phyloP scores from a whole-genome alignment of 441 rosid species.

The Euphorbia corollata region DNA sequence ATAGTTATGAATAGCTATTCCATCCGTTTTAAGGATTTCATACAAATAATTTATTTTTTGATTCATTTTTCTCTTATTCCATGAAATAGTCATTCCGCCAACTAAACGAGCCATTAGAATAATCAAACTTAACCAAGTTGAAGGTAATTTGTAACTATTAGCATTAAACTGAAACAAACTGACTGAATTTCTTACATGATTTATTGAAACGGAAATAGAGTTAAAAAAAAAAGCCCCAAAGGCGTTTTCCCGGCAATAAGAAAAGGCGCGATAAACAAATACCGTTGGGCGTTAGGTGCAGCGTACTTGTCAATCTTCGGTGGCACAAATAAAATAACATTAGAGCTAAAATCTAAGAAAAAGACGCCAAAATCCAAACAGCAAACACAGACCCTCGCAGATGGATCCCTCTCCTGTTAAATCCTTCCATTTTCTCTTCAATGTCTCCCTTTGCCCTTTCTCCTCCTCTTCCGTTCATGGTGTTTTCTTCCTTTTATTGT shows the following conservation, averaged over 20 bases:
- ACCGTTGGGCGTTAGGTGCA: constrained; percentile 18
- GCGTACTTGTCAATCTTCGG: constrained; percentile 23
- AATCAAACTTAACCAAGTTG: too few relatives aligned
- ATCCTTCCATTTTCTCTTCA: constrained; percentile 7
- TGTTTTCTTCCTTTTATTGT: constrained; percentile 22
- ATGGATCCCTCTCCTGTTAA: background rate
- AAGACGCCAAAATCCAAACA: constrained; percentile 14
- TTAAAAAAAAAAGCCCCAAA: background rate
- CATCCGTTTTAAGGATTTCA: too few relatives aligned
- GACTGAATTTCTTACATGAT: too few relatives aligned
- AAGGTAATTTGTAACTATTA: too few relatives aligned
- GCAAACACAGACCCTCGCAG: background rate
- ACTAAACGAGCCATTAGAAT: too few relatives aligned
- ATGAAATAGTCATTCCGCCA: too few relatives aligned
- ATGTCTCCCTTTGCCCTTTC: constrained; percentile 33
- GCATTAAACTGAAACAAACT: too few relatives aligned
- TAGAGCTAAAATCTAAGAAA: constrained; percentile 12
- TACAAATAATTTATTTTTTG: too few relatives aligned
- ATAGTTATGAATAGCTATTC: too few relatives aligned
- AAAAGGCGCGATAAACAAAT: background rate
- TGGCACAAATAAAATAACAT: constrained; percentile 8
- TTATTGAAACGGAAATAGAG: background rate
- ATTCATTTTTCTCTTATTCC: too few relatives aligned
- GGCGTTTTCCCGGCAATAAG: background rate
- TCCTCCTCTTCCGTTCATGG: constrained; percentile 36